phyloP scores from a whole-genome alignment of 2,329 filamentous ascomycete species.

The Botrytis hyacinthi region DNA sequence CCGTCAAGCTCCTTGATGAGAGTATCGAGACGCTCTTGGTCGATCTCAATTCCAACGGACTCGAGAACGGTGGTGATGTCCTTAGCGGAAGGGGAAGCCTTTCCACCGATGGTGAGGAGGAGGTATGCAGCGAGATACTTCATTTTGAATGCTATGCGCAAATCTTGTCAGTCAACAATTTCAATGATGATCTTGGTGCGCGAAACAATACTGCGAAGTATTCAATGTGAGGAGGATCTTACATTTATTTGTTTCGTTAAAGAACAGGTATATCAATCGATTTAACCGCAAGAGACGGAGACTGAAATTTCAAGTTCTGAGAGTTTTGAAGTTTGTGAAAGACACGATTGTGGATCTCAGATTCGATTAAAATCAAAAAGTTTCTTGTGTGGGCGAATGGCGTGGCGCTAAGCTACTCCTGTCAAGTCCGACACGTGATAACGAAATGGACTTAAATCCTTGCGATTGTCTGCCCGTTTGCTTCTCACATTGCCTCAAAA shows the following conservation, averaged over 20 bases:
- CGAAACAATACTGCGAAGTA: background rate
- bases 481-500: constrained; percentile 11
- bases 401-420: constrained; percentile 5
- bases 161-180: constrained; percentile 26
- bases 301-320: constrained; percentile 91
- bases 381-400: constrained; percentile 14
- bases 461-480: background rate
- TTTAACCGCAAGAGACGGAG: constrained; percentile 99
- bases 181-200: background rate
- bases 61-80: constrained; percentile 89
- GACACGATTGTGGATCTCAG: constrained; percentile 19
- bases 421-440: background rate
- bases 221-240: constrained; percentile 20
- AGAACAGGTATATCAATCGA: constrained; percentile 96
- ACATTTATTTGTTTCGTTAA: constrained; percentile 34
- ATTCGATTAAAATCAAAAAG: constrained; percentile 21
- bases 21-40: constrained; percentile 78
- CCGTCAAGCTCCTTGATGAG: constrained; percentile 88
- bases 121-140: constrained; percentile 99
- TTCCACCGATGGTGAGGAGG: constrained; percentile 91
- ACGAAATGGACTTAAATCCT: constrained; percentile 13
- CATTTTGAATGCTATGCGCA: constrained; percentile 68
- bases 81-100: constrained; percentile 77
- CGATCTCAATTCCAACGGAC: constrained; percentile 93
- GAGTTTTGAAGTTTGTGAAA: constrained; percentile 19